Conservation (phyloP, 331 rosid genomes). For the Ulmus americana region DNA sequence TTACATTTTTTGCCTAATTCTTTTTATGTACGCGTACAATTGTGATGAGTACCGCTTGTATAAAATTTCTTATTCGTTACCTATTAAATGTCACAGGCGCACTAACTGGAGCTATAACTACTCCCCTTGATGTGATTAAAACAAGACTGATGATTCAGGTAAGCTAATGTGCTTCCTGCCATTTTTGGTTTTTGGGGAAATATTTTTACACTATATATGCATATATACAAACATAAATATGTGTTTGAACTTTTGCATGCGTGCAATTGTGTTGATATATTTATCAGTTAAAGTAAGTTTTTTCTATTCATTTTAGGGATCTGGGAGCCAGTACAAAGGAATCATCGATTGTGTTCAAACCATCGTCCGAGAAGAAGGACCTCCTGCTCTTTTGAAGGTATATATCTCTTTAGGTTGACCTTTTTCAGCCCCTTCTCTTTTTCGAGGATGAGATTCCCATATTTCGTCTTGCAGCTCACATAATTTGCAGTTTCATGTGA, state of each 20-base stretch:
- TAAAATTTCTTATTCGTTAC: background rate
- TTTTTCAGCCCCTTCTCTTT: background rate
- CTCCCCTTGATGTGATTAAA: conserved; percentile 92
- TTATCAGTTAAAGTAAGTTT: conserved; percentile 18
- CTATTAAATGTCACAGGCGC: conserved; percentile 50
- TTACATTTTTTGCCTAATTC: too few species aligned
- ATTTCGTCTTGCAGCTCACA: background rate
- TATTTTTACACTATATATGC: background rate
- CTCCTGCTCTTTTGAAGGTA: conserved; percentile 77
- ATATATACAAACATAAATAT: background rate
- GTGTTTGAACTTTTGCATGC: conserved; percentile 15
- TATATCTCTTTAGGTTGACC: background rate
- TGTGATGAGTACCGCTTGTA: background rate
- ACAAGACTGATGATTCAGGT: conserved; percentile 93
- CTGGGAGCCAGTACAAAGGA: conserved; percentile 74
- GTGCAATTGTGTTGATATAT: conserved; percentile 4
- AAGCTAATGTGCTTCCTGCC: conserved; percentile 18
- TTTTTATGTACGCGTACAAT: too few species aligned
- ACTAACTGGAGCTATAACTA: conserved; percentile 86
- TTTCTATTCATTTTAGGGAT: conserved; percentile 47
- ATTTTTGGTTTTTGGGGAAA: background rate
- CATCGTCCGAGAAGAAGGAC: conserved; percentile 86
- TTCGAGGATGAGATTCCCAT: background rate
- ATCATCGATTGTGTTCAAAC: conserved; percentile 88
- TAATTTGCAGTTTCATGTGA: too few species aligned